Percentiles rank a stretch among this genome's conserved stretches.
phyloP scores from a whole-genome alignment of 768 basidiomycete species.

The Artomyces pyxidatus region DNA sequence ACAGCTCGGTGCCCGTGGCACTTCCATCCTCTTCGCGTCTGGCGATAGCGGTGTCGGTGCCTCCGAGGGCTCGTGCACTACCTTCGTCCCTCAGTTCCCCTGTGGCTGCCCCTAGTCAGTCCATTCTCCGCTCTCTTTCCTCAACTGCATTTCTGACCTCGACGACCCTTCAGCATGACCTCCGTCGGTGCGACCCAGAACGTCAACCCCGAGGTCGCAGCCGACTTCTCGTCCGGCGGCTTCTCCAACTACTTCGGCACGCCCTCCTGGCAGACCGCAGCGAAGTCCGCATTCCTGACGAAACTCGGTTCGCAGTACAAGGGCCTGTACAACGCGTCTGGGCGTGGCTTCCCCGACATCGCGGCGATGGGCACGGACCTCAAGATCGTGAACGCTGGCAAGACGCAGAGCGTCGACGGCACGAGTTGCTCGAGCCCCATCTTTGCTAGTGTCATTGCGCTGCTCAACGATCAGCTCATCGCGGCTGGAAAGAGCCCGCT shows the following conservation, averaged over 20 bases:
- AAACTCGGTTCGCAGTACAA: background rate
- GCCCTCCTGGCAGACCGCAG: constrained; percentile 19
- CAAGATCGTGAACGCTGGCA: constrained; percentile 7
- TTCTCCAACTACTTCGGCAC: constrained; percentile 23
- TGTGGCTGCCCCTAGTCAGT: constrained; percentile 27
- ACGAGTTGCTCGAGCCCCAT: constrained; percentile 27
- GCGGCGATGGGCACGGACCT: constrained; percentile 30
- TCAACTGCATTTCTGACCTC: background rate
- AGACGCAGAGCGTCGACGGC: constrained; percentile 16
- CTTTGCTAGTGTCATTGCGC: constrained; percentile 25
- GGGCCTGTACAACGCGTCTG: background rate
- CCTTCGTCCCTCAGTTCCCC: constrained; percentile 28
- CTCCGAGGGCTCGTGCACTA: constrained; percentile 21
- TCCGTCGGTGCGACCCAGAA: background rate
- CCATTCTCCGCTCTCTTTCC: background rate
- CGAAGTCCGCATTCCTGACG: constrained; percentile 7
- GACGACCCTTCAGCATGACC: background rate
- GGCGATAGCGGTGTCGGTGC: constrained; percentile 31
- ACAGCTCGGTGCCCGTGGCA: constrained; percentile 28
- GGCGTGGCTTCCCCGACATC: constrained; percentile 24
- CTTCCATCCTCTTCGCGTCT: constrained; percentile 29
- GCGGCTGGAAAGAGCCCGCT: constrained; percentile 16
- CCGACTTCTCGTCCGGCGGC: constrained; percentile 21
- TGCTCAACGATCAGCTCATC: constrained; percentile 26
- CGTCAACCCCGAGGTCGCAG: constrained; percentile 14